Conservation (phyloP, 2,329 filamentous ascomycete genomes). For the Beauveria sp. region DNA sequence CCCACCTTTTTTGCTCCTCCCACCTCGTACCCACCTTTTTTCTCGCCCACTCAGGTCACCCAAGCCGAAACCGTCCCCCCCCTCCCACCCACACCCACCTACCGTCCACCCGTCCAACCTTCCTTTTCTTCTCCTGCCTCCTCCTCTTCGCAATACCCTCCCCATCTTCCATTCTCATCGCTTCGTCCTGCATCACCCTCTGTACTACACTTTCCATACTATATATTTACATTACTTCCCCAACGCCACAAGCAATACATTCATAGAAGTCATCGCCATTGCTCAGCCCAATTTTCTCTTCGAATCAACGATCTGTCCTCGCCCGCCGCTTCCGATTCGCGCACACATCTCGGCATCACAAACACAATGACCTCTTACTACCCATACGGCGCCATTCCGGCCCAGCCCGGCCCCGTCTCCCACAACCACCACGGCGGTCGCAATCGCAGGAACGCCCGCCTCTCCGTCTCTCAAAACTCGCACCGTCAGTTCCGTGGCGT, state of each 20-base stretch:
- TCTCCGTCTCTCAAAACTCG: conserved; percentile 72
- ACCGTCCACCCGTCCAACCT: conserved; percentile 4
- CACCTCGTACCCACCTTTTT: not conserved
- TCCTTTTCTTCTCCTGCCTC: conserved; percentile 11
- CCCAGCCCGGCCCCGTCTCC: conserved; percentile 50
- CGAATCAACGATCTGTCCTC: not conserved
- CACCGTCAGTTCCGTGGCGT: conserved; percentile 83
- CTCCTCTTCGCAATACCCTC: not conserved
- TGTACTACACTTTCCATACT: conserved; percentile 8
- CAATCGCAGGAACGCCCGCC: conserved; percentile 73
- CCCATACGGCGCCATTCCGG: conserved; percentile 52
- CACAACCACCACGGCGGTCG: conserved; percentile 71
- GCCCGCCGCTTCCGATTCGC: not conserved
- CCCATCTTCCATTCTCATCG: conserved; percentile 3
- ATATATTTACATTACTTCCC: not conserved
- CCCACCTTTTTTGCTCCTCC: not conserved
- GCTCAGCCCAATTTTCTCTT: not conserved
- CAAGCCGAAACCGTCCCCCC: conserved; percentile 6
- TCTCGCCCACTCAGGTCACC: not conserved
- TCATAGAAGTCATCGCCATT: not conserved
- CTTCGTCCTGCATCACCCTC: not conserved
- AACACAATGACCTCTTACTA: conserved; percentile 56
- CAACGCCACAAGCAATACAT: not conserved
- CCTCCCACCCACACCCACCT: conserved; percentile 4
- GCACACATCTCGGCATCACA: conserved; percentile 21